A percentile compares a stretch with the other conserved stretches of the same genome.
Evolutionary conservation across 768 basidiomycete genomes (phyloP).

Genomic region (Megacollybia marginata): DNA sequence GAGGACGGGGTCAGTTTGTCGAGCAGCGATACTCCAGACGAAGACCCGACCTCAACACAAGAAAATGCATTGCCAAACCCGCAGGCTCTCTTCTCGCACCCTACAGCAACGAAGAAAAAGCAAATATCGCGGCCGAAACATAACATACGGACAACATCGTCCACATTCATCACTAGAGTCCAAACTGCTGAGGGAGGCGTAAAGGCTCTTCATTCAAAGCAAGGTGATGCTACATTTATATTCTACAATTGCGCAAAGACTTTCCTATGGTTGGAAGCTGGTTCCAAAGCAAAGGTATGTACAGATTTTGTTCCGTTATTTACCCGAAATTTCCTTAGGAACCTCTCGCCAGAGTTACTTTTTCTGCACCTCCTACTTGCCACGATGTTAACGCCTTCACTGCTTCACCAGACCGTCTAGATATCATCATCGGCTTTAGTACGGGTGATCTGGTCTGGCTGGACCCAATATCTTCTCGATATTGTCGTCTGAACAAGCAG

Average conservation of each 20-base stretch:
- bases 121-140: constrained; percentile 70
- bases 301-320: neutral
- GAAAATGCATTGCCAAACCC: constrained; percentile 9
- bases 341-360: constrained; percentile 76
- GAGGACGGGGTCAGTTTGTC: constrained; percentile 42
- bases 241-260: constrained; percentile 87
- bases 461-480: constrained; percentile 74
- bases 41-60: constrained; percentile 31
- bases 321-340: constrained; percentile 45
- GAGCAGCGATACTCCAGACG: constrained; percentile 76
- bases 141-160: constrained; percentile 84
- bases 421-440: constrained; percentile 85
- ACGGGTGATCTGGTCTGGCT: constrained; percentile 98
- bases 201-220: constrained; percentile 64
- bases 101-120: constrained; percentile 53
- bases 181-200: constrained; percentile 75
- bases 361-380: constrained; percentile 84
- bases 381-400: constrained; percentile 82
- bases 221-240: constrained; percentile 79
- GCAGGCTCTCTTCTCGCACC: constrained; percentile 54
- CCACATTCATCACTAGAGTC: constrained; percentile 85
- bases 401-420: constrained; percentile 69
- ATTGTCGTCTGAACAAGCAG: constrained; percentile 83
- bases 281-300: constrained; percentile 75
- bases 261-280: constrained; percentile 81